phyloP scores from a whole-genome alignment of 2,329 filamentous ascomycete genomes.

The Pseudocercospora vitis region DNA sequence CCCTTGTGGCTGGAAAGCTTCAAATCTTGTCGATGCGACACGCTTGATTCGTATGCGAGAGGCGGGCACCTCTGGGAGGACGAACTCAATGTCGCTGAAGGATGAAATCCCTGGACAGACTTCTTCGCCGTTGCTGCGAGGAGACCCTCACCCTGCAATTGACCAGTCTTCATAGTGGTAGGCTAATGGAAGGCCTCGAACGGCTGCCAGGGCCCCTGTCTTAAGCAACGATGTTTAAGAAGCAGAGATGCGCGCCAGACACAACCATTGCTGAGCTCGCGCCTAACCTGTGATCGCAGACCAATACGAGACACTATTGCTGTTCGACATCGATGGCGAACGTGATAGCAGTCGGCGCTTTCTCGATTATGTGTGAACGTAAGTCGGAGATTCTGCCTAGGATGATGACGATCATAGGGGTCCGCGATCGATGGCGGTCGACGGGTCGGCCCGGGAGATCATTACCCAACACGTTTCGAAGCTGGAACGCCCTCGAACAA shows the following conservation, averaged over 20 bases:
- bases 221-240: not conserved
- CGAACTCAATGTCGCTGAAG: conserved; percentile 1
- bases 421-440: not conserved
- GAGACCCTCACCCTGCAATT: not conserved
- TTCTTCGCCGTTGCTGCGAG: not conserved
- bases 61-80: not conserved
- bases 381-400: no score
- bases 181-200: conserved; percentile 1
- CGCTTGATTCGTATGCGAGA: not conserved
- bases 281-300: no score
- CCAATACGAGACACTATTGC: no score
- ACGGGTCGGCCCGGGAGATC: not conserved
- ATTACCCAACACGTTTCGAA: not conserved
- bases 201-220: not conserved
- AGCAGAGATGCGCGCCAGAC: no score
- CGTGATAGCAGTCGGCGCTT: no score
- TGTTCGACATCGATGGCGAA: no score
- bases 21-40: not conserved
- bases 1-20: not conserved
- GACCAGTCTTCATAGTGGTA: not conserved
- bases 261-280: no score
- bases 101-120: not conserved
- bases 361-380: no score
- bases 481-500: not conserved
- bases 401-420: not conserved